Evolutionary conservation across 495 filamentous ascomycete species (phyloP).

Genomic region (Collariella sp.): DNA sequence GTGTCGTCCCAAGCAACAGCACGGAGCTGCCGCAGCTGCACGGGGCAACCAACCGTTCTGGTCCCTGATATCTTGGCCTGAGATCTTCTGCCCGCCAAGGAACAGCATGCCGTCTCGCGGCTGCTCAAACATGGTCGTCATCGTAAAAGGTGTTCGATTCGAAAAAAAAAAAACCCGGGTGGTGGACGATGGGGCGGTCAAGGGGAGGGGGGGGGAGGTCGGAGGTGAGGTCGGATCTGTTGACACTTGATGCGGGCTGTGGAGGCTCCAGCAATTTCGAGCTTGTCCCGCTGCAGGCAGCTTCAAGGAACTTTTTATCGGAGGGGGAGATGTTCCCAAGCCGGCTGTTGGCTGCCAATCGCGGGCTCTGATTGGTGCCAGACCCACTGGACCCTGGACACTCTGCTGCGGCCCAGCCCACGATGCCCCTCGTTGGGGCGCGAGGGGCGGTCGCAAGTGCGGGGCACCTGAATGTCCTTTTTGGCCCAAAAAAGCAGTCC

Average conservation of each 20-base stretch:
- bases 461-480: too few relatives aligned
- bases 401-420: constrained; percentile 11
- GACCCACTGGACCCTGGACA: background rate
- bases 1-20: background rate
- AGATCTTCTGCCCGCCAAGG: constrained; percentile 90
- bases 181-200: background rate
- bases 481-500: constrained; percentile 15
- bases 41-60: constrained; percentile 65
- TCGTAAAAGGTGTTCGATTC: constrained; percentile 31
- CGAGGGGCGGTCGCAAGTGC: constrained; percentile 10
- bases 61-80: constrained; percentile 87
- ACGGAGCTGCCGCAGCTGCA: background rate
- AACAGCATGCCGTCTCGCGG: constrained; percentile 84
- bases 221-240: constrained; percentile 13
- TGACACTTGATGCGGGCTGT: constrained; percentile 13
- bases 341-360: constrained; percentile 2
- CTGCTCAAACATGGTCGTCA: constrained; percentile 86
- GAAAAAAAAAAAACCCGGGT: background rate
- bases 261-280: constrained; percentile 27
- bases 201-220: background rate
- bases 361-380: constrained; percentile 2
- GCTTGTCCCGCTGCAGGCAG: constrained; percentile 17
- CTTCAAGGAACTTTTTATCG: constrained; percentile 29
- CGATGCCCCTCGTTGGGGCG: constrained; percentile 20
- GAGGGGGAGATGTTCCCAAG: constrained; percentile 26